phyloP scores from a whole-genome alignment of 2,329 filamentous ascomycete species.

The Arthrinium phaeospermum region DNA sequence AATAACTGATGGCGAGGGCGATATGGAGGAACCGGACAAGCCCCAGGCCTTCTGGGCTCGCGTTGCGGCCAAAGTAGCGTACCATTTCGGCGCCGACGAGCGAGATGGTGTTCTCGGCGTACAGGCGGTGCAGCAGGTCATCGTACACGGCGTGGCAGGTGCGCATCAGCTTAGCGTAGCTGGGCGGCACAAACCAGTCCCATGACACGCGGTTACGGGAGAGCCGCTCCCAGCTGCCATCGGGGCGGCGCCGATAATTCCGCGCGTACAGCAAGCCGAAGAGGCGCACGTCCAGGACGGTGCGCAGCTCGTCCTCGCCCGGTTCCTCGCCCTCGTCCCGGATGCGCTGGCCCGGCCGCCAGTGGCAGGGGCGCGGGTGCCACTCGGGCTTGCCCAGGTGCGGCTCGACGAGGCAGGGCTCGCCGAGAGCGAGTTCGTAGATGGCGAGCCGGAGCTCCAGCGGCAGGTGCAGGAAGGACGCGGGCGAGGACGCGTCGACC shows the following conservation, averaged over 20 bases:
- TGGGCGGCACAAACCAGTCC: neutral
- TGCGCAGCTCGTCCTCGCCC: neutral
- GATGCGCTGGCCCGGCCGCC: slow-evolving; percentile 6
- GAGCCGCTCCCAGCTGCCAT: neutral
- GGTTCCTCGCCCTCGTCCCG: neutral
- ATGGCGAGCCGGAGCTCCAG: slow-evolving; percentile 9
- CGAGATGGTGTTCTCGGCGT: slow-evolving; percentile 28
- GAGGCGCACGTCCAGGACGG: neutral
- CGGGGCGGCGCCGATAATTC: neutral
- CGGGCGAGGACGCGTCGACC: neutral
- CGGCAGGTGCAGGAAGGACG: slow-evolving; percentile 6
- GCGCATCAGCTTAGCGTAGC: slow-evolving; percentile 23
- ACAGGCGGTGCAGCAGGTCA: slow-evolving; percentile 27
- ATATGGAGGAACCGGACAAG: slow-evolving; percentile 27
- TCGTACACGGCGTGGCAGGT: slow-evolving; percentile 25
- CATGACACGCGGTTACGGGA: neutral
- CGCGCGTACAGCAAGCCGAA: neutral
- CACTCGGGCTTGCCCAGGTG: neutral
- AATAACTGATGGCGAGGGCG: slow-evolving; percentile 23
- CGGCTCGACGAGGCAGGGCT: slow-evolving; percentile 1
- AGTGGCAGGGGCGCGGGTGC: neutral
- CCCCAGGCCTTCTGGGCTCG: slow-evolving; percentile 28
- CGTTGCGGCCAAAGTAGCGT: slow-evolving; percentile 29
- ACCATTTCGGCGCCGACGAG: slow-evolving; percentile 29
- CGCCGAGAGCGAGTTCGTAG: slow-evolving; percentile 17